Base-by-base conservation (phyloP, 768 basidiomycete genomes). In the Hysterangium stoloniferum region DNA sequence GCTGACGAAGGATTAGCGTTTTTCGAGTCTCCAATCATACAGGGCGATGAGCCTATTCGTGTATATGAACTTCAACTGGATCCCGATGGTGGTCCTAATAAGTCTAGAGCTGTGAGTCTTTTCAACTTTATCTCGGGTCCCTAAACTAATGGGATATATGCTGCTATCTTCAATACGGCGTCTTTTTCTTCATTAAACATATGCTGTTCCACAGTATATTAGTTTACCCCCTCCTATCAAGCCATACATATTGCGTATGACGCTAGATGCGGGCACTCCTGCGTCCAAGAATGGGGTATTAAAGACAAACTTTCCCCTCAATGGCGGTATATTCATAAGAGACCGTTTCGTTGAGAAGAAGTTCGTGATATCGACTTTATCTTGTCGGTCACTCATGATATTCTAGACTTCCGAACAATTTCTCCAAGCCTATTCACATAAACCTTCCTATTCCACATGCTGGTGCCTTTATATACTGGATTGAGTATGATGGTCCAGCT, bases 401-500 rank as follows among this genome's bases (percentile, higher is more conserved):
- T 36, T 49, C 35, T 57, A 95, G 92, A 52, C 73, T 96, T 9
- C 92, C 93, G 7, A 81, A 77, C 6, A 76, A 93, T 64, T 84
- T 92, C 60, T 89, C 83, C 24, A 95, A 90, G 61, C 84, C 95
- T 13, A 87, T 99, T 52, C 84, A 89, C 57, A 80, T 98, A 35
- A 92, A 98, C 70, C 75, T 99, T 6, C 92, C 93, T 43, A 97
- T 99, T 68, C 93, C 91, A 3, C 90, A 93, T 55, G 90, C 96
- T 0, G 96, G 96, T 48, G 92, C 94, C 0, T 99, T 97, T 70
- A 79, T 86, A 49, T 98, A 89, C 67, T 96, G 85, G 82, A 71
- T 99, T 38, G 94, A 97, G 67, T 92, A 96, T 62, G 90, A 91
- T 53, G 76, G 76, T 6, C 74, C 75, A 37, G 56, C 65, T 1